Evolutionary conservation across 192 early-diverging fungal genomes (phyloP).

Genomic region (Backusella sp.): DNA sequence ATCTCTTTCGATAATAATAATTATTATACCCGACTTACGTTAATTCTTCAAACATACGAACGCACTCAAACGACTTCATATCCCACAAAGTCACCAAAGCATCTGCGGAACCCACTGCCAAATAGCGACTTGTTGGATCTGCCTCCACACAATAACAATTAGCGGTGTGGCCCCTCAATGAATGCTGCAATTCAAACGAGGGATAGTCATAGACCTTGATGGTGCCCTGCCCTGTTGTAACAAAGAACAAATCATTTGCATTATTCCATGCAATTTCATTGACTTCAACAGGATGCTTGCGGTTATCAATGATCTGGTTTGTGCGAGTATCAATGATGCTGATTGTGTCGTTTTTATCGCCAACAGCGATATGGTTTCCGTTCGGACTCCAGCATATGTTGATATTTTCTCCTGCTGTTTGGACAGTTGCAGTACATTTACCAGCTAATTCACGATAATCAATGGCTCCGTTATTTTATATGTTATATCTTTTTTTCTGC

Average conservation of each 20-base stretch:
- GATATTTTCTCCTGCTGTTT: conserved; percentile 80
- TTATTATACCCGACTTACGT: conserved; percentile 56
- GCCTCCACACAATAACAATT: conserved; percentile 79
- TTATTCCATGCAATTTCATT: conserved; percentile 86
- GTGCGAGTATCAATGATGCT: conserved; percentile 74
- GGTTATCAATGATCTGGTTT: conserved; percentile 33
- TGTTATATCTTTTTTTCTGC: background rate
- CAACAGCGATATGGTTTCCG: conserved; percentile 75
- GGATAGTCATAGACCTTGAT: conserved; percentile 71
- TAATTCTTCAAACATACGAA: conserved; percentile 65
- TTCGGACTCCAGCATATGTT: conserved; percentile 84
- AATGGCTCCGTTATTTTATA: background rate
- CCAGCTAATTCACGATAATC: conserved; percentile 36
- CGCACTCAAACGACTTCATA: conserved; percentile 57
- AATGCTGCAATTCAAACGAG: conserved; percentile 51
- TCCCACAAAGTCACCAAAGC: conserved; percentile 78
- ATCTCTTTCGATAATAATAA: background rate
- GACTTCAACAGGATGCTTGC: conserved; percentile 59
- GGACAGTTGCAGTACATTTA: conserved; percentile 54
- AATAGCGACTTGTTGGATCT: conserved; percentile 75
- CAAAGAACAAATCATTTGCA: conserved; percentile 66
- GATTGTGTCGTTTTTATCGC: conserved; percentile 80
- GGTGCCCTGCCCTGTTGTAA: conserved; percentile 76
- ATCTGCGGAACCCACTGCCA: conserved; percentile 79
- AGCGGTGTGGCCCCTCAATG: conserved; percentile 71